Conservation (phyloP, 1,284 basidiomycete species). For the Trichosporon coremiiforme region DNA sequence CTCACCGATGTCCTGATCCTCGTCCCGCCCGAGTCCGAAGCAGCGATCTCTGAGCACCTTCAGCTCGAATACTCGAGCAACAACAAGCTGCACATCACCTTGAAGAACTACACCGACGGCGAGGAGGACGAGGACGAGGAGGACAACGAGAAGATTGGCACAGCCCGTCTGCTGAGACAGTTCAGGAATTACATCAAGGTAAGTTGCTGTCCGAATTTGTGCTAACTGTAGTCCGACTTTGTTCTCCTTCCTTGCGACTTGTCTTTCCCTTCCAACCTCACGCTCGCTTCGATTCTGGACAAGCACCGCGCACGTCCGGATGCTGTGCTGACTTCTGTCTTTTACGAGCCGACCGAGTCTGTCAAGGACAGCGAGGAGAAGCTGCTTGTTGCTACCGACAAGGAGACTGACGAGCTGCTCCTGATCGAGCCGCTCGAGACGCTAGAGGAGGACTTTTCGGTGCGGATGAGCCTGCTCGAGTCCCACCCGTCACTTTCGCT, state of each 20-base stretch:
- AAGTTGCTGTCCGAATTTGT: background rate
- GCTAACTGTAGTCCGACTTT: slow-evolving; percentile 67
- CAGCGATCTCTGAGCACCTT: slow-evolving; percentile 75
- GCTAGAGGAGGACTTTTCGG: slow-evolving; percentile 69
- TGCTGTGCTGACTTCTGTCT: slow-evolving; percentile 74
- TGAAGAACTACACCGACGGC: slow-evolving; percentile 48
- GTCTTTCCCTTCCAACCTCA: slow-evolving; percentile 70
- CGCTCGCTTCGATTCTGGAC: slow-evolving; percentile 72
- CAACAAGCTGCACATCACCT: slow-evolving; percentile 38
- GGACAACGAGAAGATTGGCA: slow-evolving; percentile 42
- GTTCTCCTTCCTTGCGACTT: slow-evolving; percentile 91
- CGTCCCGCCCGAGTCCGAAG: slow-evolving; percentile 72
- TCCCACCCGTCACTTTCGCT: slow-evolving; percentile 72
- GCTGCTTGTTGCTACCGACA: slow-evolving; percentile 50
- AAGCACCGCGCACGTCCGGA: slow-evolving; percentile 75
- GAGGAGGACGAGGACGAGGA: slow-evolving; percentile 46
- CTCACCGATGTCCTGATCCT: slow-evolving; percentile 83
- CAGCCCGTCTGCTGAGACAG: slow-evolving; percentile 52
- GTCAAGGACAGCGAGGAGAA: slow-evolving; percentile 56
- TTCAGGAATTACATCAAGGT: slow-evolving; percentile 53
- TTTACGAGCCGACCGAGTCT: slow-evolving; percentile 65
- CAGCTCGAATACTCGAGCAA: slow-evolving; percentile 46
- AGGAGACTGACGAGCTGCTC: slow-evolving; percentile 66
- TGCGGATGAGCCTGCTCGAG: slow-evolving; percentile 69
- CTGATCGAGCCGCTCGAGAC: slow-evolving; percentile 66